phyloP scores from a whole-genome alignment of 148 eudicot genomes.

The Gaultheria prostrata region DNA sequence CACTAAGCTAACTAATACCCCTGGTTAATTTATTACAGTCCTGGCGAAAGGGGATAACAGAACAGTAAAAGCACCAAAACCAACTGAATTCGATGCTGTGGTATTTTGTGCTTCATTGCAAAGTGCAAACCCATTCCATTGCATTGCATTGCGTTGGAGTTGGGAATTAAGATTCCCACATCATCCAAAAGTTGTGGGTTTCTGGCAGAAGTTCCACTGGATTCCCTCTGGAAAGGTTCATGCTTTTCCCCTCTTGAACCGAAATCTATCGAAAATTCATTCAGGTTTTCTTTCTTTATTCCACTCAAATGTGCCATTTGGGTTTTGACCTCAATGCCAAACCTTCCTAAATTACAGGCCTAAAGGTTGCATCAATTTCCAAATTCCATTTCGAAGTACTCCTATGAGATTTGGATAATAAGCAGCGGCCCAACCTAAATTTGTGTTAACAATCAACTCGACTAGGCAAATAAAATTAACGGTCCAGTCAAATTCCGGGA shows the following conservation, averaged over 20 bases:
- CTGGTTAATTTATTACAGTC: no score
- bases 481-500: not conserved
- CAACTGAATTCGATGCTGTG: not conserved
- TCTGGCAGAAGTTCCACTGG: not conserved
- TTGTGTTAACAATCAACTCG: not conserved
- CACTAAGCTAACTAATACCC: no score
- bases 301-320: not conserved
- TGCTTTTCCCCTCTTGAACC: not conserved
- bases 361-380: not conserved
- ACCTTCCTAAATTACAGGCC: not conserved
- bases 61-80: not conserved
- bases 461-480: not conserved
- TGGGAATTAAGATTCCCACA: not conserved
- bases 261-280: not conserved
- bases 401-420: not conserved
- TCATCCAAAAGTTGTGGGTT: not conserved
- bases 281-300: not conserved
- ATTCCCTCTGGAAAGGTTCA: not conserved
- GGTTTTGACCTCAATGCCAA: not conserved
- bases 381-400: not conserved
- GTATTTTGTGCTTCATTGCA: not conserved
- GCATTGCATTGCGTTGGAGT: not conserved
- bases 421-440: not conserved
- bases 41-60: not conserved
- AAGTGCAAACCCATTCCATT: no score